Evolutionary conservation across 495 filamentous ascomycete species (phyloP).

Genomic region (Gamarada debralockiae): DNA sequence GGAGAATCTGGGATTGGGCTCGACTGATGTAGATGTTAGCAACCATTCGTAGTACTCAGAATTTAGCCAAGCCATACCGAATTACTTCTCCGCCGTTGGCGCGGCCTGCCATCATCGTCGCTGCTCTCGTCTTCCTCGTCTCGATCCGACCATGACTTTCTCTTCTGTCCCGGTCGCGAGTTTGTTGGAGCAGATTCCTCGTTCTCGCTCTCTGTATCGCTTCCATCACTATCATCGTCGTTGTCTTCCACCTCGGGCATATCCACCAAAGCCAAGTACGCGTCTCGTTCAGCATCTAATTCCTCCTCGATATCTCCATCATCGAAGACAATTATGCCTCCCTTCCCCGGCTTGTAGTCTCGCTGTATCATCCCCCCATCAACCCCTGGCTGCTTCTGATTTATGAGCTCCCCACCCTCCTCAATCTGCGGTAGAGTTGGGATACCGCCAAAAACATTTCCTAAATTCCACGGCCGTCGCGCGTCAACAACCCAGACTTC

Average conservation of each 20-base stretch:
- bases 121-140: conserved; percentile 63
- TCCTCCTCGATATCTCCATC: conserved; percentile 95
- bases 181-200: conserved; percentile 21
- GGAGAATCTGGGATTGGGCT: conserved; percentile 47
- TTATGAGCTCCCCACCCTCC: conserved; percentile 41
- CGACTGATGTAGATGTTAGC: conserved; percentile 46
- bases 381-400: conserved; percentile 45
- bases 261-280: conserved; percentile 74
- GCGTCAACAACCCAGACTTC: conserved; percentile 96
- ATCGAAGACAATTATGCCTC: conserved; percentile 88
- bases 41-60: background rate
- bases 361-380: conserved; percentile 63
- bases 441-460: conserved; percentile 82
- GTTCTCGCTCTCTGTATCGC: conserved; percentile 33
- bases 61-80: conserved; percentile 53
- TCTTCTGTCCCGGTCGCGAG: conserved; percentile 52
- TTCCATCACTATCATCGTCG: conserved; percentile 40
- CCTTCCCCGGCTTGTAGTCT: conserved; percentile 69
- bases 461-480: conserved; percentile 89
- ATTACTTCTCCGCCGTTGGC: conserved; percentile 79
- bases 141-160: conserved; percentile 79
- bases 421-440: conserved; percentile 34
- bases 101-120: conserved; percentile 55
- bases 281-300: conserved; percentile 66
- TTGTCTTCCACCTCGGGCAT: conserved; percentile 89